Conservation (phyloP, 176 grass and related monocot genomes). For the Paspalum notatum region DNA sequence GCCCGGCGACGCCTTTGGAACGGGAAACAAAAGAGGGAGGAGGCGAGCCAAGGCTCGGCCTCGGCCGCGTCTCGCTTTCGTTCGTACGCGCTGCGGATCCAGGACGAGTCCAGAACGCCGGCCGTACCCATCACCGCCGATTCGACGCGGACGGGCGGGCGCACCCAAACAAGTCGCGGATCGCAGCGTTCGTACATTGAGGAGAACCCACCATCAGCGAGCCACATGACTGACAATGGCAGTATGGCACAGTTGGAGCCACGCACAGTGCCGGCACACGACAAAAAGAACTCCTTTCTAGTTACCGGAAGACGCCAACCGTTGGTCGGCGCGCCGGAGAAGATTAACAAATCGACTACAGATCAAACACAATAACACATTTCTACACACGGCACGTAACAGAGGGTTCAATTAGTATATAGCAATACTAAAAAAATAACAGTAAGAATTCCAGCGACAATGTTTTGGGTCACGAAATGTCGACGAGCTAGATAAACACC, state of each 20-base stretch:
- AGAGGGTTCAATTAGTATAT: background rate
- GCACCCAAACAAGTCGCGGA: background rate
- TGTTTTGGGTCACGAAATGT: conserved; percentile 11
- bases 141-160: conserved; percentile 7
- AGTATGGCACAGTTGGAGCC: conserved; percentile 16
- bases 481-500: background rate
- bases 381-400: background rate
- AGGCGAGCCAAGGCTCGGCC: too few relatives aligned
- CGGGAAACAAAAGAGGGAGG: background rate
- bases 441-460: background rate
- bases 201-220: too few relatives aligned
- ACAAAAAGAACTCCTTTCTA: background rate
- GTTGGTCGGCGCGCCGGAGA: background rate
- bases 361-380: background rate
- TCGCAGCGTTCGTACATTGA: too few relatives aligned
- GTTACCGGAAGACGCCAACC: conserved; percentile 12
- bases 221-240: background rate
- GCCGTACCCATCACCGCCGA: background rate
- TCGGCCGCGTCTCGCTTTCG: conserved; percentile 41
- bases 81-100: conserved; percentile 17
- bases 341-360: background rate
- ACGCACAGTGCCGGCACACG: background rate
- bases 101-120: conserved; percentile 22
- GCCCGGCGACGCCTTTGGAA: background rate
- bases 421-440: background rate